Evolutionary conservation across 441 rosid species (phyloP).

Genomic region (Adansonia rubrostipa): DNA sequence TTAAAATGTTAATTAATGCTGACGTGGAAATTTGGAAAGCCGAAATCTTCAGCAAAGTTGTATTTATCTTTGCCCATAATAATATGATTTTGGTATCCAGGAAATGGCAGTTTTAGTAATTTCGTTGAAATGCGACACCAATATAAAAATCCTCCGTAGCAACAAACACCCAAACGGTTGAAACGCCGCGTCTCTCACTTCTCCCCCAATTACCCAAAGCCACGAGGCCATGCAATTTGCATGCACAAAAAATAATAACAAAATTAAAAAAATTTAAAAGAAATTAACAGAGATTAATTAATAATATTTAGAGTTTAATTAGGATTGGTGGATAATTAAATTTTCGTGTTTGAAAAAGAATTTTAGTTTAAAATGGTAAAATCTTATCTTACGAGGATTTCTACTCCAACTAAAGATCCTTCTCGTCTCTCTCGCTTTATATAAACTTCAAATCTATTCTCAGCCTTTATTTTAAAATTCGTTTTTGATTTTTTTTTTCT

Average conservation of each 20-base stretch:
- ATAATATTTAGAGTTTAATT: background rate
- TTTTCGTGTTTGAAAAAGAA: no score
- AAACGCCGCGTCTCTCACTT: conserved; percentile 25
- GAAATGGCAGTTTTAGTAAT: background rate
- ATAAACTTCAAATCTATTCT: background rate
- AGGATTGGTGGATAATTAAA: conserved; percentile 15
- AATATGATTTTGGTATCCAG: background rate
- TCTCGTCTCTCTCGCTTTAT: background rate
- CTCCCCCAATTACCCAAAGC: background rate
- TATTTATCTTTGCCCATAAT: no score
- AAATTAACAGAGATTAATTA: background rate
- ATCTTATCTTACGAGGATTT: conserved; percentile 1
- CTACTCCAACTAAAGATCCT: background rate
- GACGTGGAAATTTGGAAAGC: background rate
- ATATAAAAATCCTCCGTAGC: background rate
- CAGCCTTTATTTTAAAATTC: background rate
- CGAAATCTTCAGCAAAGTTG: no score
- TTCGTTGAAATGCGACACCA: background rate
- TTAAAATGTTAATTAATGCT: background rate
- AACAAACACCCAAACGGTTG: conserved; percentile 5
- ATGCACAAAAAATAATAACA: background rate
- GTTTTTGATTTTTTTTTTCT: background rate
- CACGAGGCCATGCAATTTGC: conserved; percentile 19
- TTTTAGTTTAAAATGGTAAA: conserved; percentile 4
- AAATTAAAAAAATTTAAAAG: background rate